Conservation (phyloP, 768 basidiomycete species). For the Scleroderma bovista region DNA sequence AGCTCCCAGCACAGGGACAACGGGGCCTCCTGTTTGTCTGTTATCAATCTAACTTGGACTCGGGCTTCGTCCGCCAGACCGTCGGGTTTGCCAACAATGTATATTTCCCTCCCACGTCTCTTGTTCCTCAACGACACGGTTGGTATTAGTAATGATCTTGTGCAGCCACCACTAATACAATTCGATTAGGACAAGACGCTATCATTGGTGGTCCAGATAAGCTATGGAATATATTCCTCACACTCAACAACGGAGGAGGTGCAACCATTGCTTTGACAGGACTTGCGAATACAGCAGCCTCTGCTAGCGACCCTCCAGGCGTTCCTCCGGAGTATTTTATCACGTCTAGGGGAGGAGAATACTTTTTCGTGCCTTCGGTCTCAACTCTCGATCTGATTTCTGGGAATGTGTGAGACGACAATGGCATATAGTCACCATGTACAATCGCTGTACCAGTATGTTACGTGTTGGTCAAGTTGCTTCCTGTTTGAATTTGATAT, state of each 20-base stretch:
- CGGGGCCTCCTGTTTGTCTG: conserved; percentile 27
- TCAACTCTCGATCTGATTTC: conserved; percentile 36
- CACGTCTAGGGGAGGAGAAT: conserved; percentile 45
- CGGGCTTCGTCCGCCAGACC: conserved; percentile 32
- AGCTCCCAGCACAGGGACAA: neutral
- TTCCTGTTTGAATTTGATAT: neutral
- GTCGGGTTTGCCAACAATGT: conserved; percentile 16
- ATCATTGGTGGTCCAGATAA: conserved; percentile 14
- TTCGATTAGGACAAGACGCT: conserved; percentile 19
- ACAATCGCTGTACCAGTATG: too few relatives aligned
- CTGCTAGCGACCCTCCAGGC: neutral
- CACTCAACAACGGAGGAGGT: neutral
- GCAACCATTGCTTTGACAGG: conserved; percentile 1
- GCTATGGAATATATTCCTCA: neutral
- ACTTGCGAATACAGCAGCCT: neutral
- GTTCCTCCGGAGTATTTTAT: conserved; percentile 27
- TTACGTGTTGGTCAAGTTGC: neutral
- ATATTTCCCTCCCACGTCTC: conserved; percentile 14
- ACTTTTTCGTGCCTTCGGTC: conserved; percentile 48
- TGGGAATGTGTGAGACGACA: neutral
- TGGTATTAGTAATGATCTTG: neutral
- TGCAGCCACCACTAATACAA: neutral
- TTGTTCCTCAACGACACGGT: conserved; percentile 14
- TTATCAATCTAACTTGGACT: conserved; percentile 34
- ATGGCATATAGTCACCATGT: neutral